These are phyloP conservation scores for Globisporangium heterothallicum DNA, from an alignment of 352 stramenopile species.

Conservation along the genomic window DNA sequence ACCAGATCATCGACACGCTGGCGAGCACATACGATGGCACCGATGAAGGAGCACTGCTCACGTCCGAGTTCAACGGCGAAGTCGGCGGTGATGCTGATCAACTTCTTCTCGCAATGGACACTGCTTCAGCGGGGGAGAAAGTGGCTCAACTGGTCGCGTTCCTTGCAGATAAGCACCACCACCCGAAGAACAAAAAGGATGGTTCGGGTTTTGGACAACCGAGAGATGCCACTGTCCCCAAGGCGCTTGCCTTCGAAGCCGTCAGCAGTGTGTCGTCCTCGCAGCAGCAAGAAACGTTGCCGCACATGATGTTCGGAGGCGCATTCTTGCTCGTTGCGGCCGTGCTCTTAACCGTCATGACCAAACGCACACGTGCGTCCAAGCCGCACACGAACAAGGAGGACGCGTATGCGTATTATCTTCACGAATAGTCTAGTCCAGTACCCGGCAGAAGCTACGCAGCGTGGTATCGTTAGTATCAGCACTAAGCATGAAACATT, in stretches of 20 bases:
- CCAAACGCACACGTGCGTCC: conserved; percentile 10
- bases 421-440: conserved; percentile 26
- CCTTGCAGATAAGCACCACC: not conserved
- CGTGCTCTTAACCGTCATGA: conserved; percentile 19
- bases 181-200: conserved; percentile 1
- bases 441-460: too few relatives aligned
- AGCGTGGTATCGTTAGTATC: too few relatives aligned
- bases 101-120: too few relatives aligned
- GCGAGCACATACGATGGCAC: too few relatives aligned
- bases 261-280: not conserved
- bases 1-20: too few relatives aligned
- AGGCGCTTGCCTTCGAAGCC: not conserved
- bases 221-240: not conserved
- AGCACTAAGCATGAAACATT: too few relatives aligned
- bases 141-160: not conserved
- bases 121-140: not conserved
- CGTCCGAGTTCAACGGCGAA: too few relatives aligned
- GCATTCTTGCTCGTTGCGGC: conserved; percentile 23
- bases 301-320: conserved; percentile 18
- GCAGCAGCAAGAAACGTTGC: conserved; percentile 9
- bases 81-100: too few relatives aligned
- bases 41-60: too few relatives aligned
- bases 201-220: too few relatives aligned
- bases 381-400: conserved; percentile 9
- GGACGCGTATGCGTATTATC: conserved; percentile 26